Conservation (phyloP, 306 rosid genomes). For the Acacia confusa region DNA sequence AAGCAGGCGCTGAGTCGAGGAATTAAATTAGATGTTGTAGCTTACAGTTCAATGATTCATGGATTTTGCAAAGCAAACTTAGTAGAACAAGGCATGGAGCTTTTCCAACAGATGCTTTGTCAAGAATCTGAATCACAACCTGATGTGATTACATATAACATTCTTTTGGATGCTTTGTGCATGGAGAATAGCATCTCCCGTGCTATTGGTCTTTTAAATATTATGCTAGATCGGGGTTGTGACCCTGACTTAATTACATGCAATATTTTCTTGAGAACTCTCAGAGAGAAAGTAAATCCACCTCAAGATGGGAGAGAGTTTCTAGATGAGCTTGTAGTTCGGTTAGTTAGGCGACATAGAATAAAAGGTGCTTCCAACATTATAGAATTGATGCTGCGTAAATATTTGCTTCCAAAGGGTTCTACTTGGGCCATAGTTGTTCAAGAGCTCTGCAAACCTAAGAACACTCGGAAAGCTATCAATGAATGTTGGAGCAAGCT, state of each 20-base stretch:
- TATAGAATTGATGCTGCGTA: constrained; percentile 71
- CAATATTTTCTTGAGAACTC: constrained; percentile 67
- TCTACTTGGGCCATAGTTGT: constrained; percentile 80
- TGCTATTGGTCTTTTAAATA: constrained; percentile 68
- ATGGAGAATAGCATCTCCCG: constrained; percentile 56
- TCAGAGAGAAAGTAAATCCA: constrained; percentile 64
- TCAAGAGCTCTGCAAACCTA: constrained; percentile 63
- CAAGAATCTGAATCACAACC: constrained; percentile 65
- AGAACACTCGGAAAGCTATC: constrained; percentile 49
- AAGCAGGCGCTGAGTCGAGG: constrained; percentile 79
- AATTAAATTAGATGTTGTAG: constrained; percentile 80
- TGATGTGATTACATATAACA: constrained; percentile 79
- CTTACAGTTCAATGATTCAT: constrained; percentile 91
- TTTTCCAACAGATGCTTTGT: constrained; percentile 84
- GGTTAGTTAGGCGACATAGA: constrained; percentile 66
- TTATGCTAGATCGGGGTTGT: constrained; percentile 74
- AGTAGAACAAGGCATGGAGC: constrained; percentile 77
- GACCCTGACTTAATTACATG: constrained; percentile 84
- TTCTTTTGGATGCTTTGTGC: constrained; percentile 73
- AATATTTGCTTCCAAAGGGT: constrained; percentile 61
- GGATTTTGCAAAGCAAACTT: constrained; percentile 75
- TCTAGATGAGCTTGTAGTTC: constrained; percentile 80
- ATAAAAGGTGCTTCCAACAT: constrained; percentile 55
- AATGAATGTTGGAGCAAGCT: constrained; percentile 66
- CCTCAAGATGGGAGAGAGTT: constrained; percentile 87